phyloP scores from a whole-genome alignment of 768 basidiomycete genomes.

The Leccinum incarnatum region DNA sequence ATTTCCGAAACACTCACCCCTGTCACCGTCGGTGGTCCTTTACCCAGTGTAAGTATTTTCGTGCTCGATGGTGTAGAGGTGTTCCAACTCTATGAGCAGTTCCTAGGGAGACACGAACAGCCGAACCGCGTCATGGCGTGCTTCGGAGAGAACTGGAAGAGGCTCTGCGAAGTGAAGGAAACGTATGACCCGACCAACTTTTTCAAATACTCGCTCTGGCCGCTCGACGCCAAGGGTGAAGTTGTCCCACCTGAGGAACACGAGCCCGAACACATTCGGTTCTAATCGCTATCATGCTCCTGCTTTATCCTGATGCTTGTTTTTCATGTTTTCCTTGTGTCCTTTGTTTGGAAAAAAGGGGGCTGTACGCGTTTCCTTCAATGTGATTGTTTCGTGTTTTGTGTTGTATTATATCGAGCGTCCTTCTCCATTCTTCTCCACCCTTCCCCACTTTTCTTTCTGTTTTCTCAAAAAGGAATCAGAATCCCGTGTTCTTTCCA shows the following conservation, averaged over 20 bases:
- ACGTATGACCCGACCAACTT: conserved; percentile 74
- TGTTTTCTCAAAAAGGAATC: background rate
- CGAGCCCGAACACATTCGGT: conserved; percentile 46
- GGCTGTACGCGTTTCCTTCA: background rate
- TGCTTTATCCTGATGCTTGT: too few species aligned
- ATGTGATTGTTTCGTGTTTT: background rate
- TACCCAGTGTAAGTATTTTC: conserved; percentile 68
- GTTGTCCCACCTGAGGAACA: conserved; percentile 55
- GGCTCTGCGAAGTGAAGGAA: conserved; percentile 68
- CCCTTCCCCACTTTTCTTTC: background rate
- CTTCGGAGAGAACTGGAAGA: conserved; percentile 73
- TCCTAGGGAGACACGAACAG: conserved; percentile 70
- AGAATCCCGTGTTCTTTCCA: background rate
- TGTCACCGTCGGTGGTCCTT: conserved; percentile 74
- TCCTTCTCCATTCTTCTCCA: too few species aligned
- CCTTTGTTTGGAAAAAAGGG: background rate
- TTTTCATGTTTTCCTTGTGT: background rate
- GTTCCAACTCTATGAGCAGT: conserved; percentile 42
- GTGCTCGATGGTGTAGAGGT: conserved; percentile 16
- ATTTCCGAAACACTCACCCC: conserved; percentile 69
- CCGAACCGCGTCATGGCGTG: conserved; percentile 60
- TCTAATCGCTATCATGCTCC: conserved; percentile 8
- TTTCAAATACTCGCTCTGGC: conserved; percentile 82
- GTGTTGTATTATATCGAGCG: background rate
- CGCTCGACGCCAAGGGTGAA: conserved; percentile 56